Conservation (phyloP, 352 stramenopile species). For the Pythium plurisporium region DNA sequence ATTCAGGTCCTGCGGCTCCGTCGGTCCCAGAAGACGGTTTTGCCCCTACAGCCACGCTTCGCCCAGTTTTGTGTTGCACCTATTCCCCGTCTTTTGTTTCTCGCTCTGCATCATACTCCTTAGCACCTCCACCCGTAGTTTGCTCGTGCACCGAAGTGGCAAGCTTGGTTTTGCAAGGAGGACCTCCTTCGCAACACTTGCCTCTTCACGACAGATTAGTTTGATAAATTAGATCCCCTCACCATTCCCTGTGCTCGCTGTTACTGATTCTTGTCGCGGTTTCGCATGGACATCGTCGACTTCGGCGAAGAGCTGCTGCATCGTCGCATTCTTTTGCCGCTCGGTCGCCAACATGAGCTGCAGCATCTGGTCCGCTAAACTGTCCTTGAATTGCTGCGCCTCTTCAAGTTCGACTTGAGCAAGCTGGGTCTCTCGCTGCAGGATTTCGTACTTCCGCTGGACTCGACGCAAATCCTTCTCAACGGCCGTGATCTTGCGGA, state of each 20-base stretch:
- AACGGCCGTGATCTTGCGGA: slow-evolving; percentile 43
- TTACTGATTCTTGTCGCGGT: neutral
- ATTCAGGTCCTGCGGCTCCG: neutral
- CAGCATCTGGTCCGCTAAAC: slow-evolving; percentile 71
- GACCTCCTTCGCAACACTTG: too few species aligned
- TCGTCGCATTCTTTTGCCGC: slow-evolving; percentile 61
- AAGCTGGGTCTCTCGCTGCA: slow-evolving; percentile 49
- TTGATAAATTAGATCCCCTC: slow-evolving; percentile 32
- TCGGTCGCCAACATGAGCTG: slow-evolving; percentile 64
- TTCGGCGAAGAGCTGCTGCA: slow-evolving; percentile 73
- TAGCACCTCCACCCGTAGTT: slow-evolving; percentile 6
- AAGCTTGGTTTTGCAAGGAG: too few species aligned
- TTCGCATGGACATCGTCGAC: slow-evolving; percentile 28
- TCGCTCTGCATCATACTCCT: neutral
- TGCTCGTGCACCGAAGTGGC: slow-evolving; percentile 3
- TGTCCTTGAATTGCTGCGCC: slow-evolving; percentile 65
- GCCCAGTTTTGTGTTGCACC: slow-evolving; percentile 18
- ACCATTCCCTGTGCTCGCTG: neutral
- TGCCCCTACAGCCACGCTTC: neutral
- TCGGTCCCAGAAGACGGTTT: slow-evolving; percentile 12
- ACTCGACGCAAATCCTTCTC: slow-evolving; percentile 36
- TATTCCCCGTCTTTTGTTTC: neutral
- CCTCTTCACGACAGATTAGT: slow-evolving; percentile 21
- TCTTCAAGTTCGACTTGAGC: slow-evolving; percentile 71
- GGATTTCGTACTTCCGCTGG: slow-evolving; percentile 26